Base-by-base conservation (phyloP, 495 filamentous ascomycete genomes). In the Glonium stellatum region DNA sequence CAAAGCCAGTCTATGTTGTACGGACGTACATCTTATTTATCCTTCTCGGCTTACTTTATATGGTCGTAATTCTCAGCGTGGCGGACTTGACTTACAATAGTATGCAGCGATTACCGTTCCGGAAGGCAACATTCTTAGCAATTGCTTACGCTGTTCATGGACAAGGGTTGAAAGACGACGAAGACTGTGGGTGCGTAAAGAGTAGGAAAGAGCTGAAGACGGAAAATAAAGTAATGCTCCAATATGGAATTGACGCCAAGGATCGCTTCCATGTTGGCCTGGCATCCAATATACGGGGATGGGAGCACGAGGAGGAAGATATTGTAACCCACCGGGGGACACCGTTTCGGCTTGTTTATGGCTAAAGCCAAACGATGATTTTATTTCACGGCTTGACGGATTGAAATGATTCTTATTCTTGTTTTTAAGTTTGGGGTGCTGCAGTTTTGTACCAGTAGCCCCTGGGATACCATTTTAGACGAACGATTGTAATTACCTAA, bases 101-200 rank as follows among this genome's bases (percentile, higher is more conserved):
- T 9, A 15, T 13, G n/a, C 34, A 51, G 19, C 42, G 46, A 18
- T 31, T 58, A 22, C 56, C 56, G 6, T 58, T 58, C 23, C 39
- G 56, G 5, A 58, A 58, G 35, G 56, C 56, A 35, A 58, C 56
- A 21, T 58, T 58, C 27, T 35, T 58, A 35, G 50, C 56, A 21
- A 58, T 58, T 36, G 56, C 56, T 15, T 58, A 58, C 27, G 56
- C 56, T 9, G 56, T 58, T 12, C 56, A 58, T 58, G 56, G 56
- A 18, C n/a, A 44, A 18, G 56, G 56, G 4, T 22, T 58, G 23
- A 22, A 50, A 0, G 49, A 44, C 42, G 56, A 50, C 22, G 41
- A 48, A 1, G 41, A 27, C 42, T 58, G 56, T 51, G 56, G 56
- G 18, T 58, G 56, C 46, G 41, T 58, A 11, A 58, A 31, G 41